A percentile compares a stretch with the other conserved stretches of the same genome.
These are phyloP conservation scores for Globisporangium cederbergense DNA, from an alignment of 352 stramenopile genomes.

Conservation along the genomic window DNA sequence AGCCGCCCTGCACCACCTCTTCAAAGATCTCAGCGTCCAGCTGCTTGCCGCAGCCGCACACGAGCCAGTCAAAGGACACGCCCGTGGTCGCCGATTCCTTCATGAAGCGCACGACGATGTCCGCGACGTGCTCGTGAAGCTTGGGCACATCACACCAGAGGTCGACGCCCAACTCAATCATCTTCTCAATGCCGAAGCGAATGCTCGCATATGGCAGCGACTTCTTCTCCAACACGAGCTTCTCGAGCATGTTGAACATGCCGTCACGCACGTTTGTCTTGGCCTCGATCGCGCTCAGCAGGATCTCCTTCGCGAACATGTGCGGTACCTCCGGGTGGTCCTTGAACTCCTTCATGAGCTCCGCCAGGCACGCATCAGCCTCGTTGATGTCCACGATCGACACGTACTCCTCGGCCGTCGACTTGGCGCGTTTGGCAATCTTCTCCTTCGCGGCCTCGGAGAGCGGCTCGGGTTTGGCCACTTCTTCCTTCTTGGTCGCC, in stretches of 20 bases:
- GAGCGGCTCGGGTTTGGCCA: slow-evolving; percentile 35
- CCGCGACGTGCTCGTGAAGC: slow-evolving; percentile 69
- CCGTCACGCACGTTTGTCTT: slow-evolving; percentile 47
- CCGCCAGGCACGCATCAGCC: slow-evolving; percentile 55
- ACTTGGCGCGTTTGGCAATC: slow-evolving; percentile 77
- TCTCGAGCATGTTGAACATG: slow-evolving; percentile 70
- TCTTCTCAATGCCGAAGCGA: slow-evolving; percentile 55
- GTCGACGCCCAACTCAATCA: slow-evolving; percentile 54
- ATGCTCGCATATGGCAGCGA: slow-evolving; percentile 55
- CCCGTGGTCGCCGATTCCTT: slow-evolving; percentile 51
- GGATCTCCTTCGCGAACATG: slow-evolving; percentile 55
- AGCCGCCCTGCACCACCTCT: slow-evolving; percentile 68
- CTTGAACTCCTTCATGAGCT: slow-evolving; percentile 67
- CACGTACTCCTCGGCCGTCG: slow-evolving; percentile 74
- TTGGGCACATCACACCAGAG: slow-evolving; percentile 83
- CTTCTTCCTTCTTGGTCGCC: slow-evolving; percentile 29
- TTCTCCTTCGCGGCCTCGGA: slow-evolving; percentile 59
- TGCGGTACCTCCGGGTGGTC: slow-evolving; percentile 49
- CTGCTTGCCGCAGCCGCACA: slow-evolving; percentile 40
- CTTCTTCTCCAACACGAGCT: slow-evolving; percentile 60
- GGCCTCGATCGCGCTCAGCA: slow-evolving; percentile 63
- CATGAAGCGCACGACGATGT: slow-evolving; percentile 71
- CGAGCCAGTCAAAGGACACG: slow-evolving; percentile 69
- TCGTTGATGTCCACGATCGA: slow-evolving; percentile 69
- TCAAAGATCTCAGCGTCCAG: slow-evolving; percentile 59